Conservation (phyloP, 2,329 filamentous ascomycete species). For the Cordyceps farinosa region DNA sequence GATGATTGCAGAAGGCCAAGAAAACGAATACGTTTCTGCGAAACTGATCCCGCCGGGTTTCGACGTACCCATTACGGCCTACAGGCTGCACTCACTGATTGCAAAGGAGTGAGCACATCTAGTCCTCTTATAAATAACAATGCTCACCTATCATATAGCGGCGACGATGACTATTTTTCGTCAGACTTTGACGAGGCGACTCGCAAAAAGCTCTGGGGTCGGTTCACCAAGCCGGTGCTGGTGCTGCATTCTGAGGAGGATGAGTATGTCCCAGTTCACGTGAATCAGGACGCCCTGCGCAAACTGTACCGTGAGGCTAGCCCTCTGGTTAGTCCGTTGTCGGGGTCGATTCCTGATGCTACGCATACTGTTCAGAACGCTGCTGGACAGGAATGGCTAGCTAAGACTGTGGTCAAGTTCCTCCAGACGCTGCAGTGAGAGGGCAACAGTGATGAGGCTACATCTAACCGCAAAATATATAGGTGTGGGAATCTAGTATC, state of each 20-base stretch:
- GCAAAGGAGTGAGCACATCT: conserved; percentile 44
- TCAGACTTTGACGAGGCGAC: conserved; percentile 61
- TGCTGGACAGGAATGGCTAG: conserved; percentile 48
- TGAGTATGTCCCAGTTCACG: conserved; percentile 55
- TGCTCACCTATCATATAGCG: conserved; percentile 37
- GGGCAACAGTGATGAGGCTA: background rate
- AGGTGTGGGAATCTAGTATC: too few species aligned
- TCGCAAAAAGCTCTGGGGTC: conserved; percentile 62
- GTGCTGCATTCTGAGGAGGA: conserved; percentile 65
- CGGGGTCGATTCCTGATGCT: conserved; percentile 51
- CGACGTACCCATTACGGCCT: conserved; percentile 48
- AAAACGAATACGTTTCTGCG: conserved; percentile 52
- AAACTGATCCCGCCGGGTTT: conserved; percentile 40
- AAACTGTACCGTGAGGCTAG: conserved; percentile 52
- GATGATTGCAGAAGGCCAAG: conserved; percentile 53
- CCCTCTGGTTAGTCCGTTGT: conserved; percentile 46
- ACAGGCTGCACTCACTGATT: conserved; percentile 49
- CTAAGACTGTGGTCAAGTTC: conserved; percentile 45
- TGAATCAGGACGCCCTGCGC: conserved; percentile 58
- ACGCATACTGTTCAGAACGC: conserved; percentile 47
- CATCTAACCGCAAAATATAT: too few species aligned
- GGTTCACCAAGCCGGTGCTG: conserved; percentile 56
- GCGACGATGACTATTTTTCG: conserved; percentile 87
- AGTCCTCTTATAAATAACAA: background rate
- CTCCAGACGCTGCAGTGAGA: conserved; percentile 30